These are phyloP conservation scores for Pisolithus microcarpus DNA, from an alignment of 768 basidiomycete species.

Conservation along the genomic window DNA sequence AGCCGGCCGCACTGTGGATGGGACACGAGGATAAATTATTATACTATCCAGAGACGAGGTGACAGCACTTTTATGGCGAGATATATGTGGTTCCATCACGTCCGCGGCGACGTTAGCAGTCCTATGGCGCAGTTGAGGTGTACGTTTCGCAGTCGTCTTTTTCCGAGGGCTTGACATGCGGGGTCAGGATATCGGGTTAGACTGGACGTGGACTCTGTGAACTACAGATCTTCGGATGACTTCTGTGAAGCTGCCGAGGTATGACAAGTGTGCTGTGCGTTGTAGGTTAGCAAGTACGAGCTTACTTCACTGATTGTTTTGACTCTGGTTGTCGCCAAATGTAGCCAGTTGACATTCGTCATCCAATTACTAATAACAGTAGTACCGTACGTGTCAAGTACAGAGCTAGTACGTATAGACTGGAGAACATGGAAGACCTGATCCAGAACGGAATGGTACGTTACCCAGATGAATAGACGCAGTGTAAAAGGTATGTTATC, in stretches of 20 bases:
- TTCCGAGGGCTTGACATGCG: slow-evolving; percentile 21
- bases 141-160: slow-evolving; percentile 21
- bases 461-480: no score
- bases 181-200: neutral
- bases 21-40: slow-evolving; percentile 49
- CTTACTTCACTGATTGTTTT: no score
- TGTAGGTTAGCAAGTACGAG: no score
- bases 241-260: neutral
- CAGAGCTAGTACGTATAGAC: no score
- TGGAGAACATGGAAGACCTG: no score
- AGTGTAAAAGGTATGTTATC: no score
- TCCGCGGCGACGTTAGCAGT: slow-evolving; percentile 31
- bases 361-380: no score
- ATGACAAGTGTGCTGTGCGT: neutral
- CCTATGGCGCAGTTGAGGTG: slow-evolving; percentile 24
- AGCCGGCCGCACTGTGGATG: slow-evolving; percentile 31
- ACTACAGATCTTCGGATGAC: slow-evolving; percentile 12
- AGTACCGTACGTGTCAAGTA: no score
- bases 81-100: slow-evolving; percentile 21
- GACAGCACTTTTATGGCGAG: slow-evolving; percentile 42
- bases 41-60: slow-evolving; percentile 55
- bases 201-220: neutral
- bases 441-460: no score
- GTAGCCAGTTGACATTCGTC: no score
- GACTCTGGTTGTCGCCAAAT: no score